Percentiles rank a stretch among this genome's conserved stretches.
Conservation (phyloP, 2,329 filamentous ascomycete species). For the Penicillium sp. region DNA sequence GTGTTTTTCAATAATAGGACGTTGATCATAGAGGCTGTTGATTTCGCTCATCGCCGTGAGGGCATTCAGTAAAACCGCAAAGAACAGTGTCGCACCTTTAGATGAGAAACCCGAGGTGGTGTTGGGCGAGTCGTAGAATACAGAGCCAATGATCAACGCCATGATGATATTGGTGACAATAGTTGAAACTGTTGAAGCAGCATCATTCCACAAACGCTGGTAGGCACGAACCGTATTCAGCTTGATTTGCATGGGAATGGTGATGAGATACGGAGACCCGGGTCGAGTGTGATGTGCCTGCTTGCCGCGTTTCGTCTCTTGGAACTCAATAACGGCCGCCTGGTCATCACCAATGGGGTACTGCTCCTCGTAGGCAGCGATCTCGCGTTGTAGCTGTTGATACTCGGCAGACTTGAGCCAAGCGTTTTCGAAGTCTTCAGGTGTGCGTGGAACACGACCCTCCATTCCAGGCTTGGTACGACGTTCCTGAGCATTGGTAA, state of each 20-base stretch:
- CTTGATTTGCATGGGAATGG: constrained; percentile 70
- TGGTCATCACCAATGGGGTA: constrained; percentile 38
- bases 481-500: constrained; percentile 65
- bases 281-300: constrained; percentile 52
- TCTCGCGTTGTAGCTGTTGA: constrained; percentile 38
- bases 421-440: constrained; percentile 63
- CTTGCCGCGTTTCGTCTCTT: constrained; percentile 35
- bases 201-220: constrained; percentile 72
- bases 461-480: constrained; percentile 59
- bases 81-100: constrained; percentile 78
- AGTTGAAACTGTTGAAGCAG: constrained; percentile 67
- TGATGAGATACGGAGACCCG: constrained; percentile 76
- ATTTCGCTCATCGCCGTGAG: constrained; percentile 55
- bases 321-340: constrained; percentile 30
- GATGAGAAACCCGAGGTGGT: constrained; percentile 71
- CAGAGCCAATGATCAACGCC: constrained; percentile 73
- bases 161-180: constrained; percentile 68
- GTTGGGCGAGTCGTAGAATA: constrained; percentile 73
- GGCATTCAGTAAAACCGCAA: constrained; percentile 81
- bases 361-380: constrained; percentile 40
- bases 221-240: constrained; percentile 81
- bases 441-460: constrained; percentile 61
- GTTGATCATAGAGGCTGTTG: constrained; percentile 43
- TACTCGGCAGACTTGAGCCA: constrained; percentile 58
- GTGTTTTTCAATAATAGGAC: constrained; percentile 32